Conservation (phyloP, 306 rosid species). For the Lathyrus aphaca region DNA sequence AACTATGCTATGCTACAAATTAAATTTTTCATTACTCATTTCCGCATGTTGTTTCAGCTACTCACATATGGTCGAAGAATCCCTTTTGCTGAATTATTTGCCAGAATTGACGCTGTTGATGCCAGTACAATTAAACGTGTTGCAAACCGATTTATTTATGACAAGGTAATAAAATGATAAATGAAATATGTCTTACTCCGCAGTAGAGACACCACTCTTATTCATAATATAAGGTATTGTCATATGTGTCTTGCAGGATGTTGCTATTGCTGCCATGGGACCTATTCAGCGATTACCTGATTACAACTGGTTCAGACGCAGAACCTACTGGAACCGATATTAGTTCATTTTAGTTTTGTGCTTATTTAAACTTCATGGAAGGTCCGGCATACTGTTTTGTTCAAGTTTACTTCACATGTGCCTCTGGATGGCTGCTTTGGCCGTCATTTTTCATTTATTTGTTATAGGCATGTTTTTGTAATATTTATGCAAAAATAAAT, state of each 20-base stretch:
- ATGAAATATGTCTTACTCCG: background rate
- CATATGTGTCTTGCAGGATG: slow-evolving; percentile 58
- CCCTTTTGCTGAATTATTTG: slow-evolving; percentile 86
- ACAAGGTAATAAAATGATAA: slow-evolving; percentile 60
- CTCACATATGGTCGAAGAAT: slow-evolving; percentile 95
- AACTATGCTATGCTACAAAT: background rate
- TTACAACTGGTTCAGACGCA: slow-evolving; percentile 98
- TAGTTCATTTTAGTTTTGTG: slow-evolving; percentile 53
- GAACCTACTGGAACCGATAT: slow-evolving; percentile 98
- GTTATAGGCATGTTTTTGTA: slow-evolving; percentile 46
- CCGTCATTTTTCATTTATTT: slow-evolving; percentile 47
- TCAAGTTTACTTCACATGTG: slow-evolving; percentile 36
- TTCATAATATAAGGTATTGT: background rate
- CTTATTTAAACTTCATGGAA: slow-evolving; percentile 40
- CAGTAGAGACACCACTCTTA: background rate
- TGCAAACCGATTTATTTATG: slow-evolving; percentile 89
- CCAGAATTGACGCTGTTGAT: slow-evolving; percentile 94
- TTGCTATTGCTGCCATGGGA: slow-evolving; percentile 92
- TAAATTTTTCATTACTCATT: background rate
- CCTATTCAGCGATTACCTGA: slow-evolving; percentile 83
- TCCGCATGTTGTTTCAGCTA: slow-evolving; percentile 36
- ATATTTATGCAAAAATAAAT: slow-evolving; percentile 57
- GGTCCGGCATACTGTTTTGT: slow-evolving; percentile 46
- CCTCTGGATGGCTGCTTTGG: slow-evolving; percentile 46
- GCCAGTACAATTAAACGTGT: slow-evolving; percentile 90